Evolutionary conservation across 768 basidiomycete genomes (phyloP).

Genomic region (Xerocomellus dryophilus): DNA sequence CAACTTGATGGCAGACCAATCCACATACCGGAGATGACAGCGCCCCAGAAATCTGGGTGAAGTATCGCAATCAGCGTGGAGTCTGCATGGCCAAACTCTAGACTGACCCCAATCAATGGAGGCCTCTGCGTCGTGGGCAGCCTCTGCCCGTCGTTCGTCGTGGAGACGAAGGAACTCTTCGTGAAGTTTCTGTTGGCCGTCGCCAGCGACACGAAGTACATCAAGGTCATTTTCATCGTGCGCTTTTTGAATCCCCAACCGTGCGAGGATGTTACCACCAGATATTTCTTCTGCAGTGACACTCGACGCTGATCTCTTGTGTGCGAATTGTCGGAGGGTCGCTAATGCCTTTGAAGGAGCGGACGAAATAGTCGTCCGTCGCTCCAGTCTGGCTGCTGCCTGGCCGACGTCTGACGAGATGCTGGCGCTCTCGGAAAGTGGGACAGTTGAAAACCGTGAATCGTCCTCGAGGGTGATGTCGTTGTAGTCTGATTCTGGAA

Average conservation of each 20-base stretch:
- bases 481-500: slow-evolving; percentile 61
- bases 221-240: slow-evolving; percentile 39
- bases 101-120: slow-evolving; percentile 76
- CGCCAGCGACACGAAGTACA: slow-evolving; percentile 48
- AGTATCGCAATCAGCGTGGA: slow-evolving; percentile 5
- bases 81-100: background rate
- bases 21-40: slow-evolving; percentile 75
- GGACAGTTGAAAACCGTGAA: slow-evolving; percentile 50
- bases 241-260: slow-evolving; percentile 46
- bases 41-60: slow-evolving; percentile 85
- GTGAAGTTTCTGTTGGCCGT: slow-evolving; percentile 68
- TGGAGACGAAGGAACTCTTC: slow-evolving; percentile 73
- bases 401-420: slow-evolving; percentile 29
- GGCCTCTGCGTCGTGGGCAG: slow-evolving; percentile 38
- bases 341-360: slow-evolving; percentile 17
- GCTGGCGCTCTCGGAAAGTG: slow-evolving; percentile 39
- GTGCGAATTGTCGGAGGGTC: slow-evolving; percentile 34
- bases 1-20: background rate
- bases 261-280: slow-evolving; percentile 45
- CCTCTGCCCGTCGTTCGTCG: slow-evolving; percentile 46
- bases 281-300: slow-evolving; percentile 48
- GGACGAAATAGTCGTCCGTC: slow-evolving; percentile 32
- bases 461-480: slow-evolving; percentile 51
- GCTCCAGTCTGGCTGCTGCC: slow-evolving; percentile 20
- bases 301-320: slow-evolving; percentile 64